These are phyloP conservation scores for Phaeodactylum tricornutum DNA, from an alignment of 108 stramenopile species.

Conservation along the genomic window DNA sequence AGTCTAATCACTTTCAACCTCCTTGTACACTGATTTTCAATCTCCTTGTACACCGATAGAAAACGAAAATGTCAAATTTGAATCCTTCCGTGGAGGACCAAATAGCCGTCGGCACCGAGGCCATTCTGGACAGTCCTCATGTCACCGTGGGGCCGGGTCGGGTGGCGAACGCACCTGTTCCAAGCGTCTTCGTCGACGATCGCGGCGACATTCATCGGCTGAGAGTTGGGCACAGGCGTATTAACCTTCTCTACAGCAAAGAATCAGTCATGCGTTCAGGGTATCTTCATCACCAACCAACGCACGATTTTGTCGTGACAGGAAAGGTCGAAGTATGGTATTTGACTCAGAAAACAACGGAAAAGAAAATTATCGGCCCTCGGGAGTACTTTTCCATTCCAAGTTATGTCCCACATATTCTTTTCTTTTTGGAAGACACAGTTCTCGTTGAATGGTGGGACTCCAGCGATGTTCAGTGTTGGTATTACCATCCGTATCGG, in stretches of 20 bases:
- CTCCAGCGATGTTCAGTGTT: slow-evolving; percentile 20
- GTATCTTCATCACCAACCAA: slow-evolving; percentile 33
- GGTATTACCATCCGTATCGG: slow-evolving; percentile 47
- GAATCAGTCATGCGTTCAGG: slow-evolving; percentile 36
- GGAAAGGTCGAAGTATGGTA: slow-evolving; percentile 55
- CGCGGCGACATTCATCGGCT: slow-evolving; percentile 47
- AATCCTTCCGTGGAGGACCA: slow-evolving; percentile 15
- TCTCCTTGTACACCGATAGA: too few relatives aligned
- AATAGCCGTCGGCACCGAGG: slow-evolving; percentile 20
- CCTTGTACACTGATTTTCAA: too few relatives aligned
- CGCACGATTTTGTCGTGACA: slow-evolving; percentile 31
- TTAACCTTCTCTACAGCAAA: slow-evolving; percentile 39
- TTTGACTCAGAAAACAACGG: slow-evolving; percentile 18
- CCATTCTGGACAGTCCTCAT: slow-evolving; percentile 28
- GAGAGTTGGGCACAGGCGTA: slow-evolving; percentile 24
- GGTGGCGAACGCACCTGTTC: slow-evolving; percentile 27
- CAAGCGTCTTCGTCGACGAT: slow-evolving; percentile 32
- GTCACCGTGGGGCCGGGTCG: slow-evolving; percentile 31
- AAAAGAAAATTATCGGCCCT: slow-evolving; percentile 9
- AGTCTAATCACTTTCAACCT: too few relatives aligned
- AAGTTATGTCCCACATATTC: slow-evolving; percentile 21
- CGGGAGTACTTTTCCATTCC: neutral
- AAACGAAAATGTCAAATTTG: too few relatives aligned
- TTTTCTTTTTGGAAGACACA: slow-evolving; percentile 48
- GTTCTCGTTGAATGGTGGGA: slow-evolving; percentile 47